Conservation (phyloP, 23 red algal genomes). For the Gracilaria domingensis region DNA sequence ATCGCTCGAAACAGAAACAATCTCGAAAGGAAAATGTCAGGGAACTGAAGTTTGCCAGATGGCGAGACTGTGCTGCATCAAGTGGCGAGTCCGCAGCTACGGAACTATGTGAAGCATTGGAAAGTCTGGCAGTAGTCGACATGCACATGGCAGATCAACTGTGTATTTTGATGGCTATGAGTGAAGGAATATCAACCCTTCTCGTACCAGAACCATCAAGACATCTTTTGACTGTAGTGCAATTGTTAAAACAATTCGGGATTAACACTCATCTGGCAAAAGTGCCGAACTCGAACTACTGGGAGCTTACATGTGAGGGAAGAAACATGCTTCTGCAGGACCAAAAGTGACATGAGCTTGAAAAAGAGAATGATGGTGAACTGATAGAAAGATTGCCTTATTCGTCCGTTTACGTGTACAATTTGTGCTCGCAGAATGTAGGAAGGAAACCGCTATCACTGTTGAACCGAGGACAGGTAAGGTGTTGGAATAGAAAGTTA, state of each 20-base stretch:
- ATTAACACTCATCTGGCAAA: background rate
- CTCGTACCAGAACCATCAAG: slow-evolving; percentile 27
- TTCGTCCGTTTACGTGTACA: background rate
- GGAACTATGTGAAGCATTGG: slow-evolving; percentile 35
- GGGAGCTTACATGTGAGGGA: slow-evolving; percentile 17
- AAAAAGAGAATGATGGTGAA: background rate
- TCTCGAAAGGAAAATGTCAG: background rate
- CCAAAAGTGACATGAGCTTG: background rate
- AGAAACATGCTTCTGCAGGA: background rate
- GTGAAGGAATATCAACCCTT: slow-evolving; percentile 2
- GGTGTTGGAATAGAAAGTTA: background rate
- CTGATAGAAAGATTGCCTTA: background rate
- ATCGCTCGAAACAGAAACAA: background rate
- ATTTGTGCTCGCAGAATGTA: too few relatives aligned
- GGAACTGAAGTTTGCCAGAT: background rate
- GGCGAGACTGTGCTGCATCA: slow-evolving; percentile 14
- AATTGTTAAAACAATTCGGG: slow-evolving; percentile 19
- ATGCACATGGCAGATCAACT: slow-evolving; percentile 62
- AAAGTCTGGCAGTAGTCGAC: slow-evolving; percentile 30
- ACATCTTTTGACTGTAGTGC: slow-evolving; percentile 25
- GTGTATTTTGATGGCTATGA: slow-evolving; percentile 56
- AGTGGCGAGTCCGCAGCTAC: slow-evolving; percentile 19
- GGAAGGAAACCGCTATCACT: too few relatives aligned
- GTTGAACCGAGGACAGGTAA: too few relatives aligned
- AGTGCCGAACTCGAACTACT: background rate